These are phyloP conservation scores for Cardiospermum halicacabum DNA, from an alignment of 345 rosid genomes.

Conservation along the genomic window DNA sequence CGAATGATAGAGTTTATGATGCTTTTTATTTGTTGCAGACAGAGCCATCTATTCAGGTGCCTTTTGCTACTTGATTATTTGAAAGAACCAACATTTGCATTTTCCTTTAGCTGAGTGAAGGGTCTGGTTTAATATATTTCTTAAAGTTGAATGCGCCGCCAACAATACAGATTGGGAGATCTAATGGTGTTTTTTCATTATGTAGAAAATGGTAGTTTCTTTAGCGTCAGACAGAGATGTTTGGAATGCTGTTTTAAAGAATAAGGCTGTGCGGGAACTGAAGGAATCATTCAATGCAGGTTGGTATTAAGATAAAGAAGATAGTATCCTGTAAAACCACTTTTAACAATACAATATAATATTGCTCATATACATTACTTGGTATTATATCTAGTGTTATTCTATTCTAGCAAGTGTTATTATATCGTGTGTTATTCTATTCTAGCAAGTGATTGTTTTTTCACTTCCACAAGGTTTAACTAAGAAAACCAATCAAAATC, in stretches of 20 bases:
- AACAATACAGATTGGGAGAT: no score
- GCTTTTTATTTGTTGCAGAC: constrained; percentile 74
- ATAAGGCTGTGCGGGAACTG: constrained; percentile 71
- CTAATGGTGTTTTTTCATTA: neutral
- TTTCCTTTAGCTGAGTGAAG: neutral
- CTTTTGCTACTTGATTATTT: neutral
- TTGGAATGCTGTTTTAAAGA: constrained; percentile 84
- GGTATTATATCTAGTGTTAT: neutral
- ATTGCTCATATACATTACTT: neutral
- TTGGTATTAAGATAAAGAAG: constrained; percentile 18
- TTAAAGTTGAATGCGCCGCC: no score
- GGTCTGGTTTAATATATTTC: no score
- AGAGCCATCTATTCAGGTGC: constrained; percentile 83
- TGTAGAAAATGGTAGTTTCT: constrained; percentile 79
- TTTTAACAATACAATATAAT: neutral
- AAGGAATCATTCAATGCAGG: constrained; percentile 53
- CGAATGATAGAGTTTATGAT: constrained; percentile 50
- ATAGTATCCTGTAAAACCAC: neutral
- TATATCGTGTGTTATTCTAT: neutral
- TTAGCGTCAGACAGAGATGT: constrained; percentile 77
- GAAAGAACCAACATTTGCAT: neutral
- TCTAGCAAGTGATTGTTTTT: neutral
- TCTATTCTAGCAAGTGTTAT: neutral
- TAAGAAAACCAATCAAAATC: neutral
- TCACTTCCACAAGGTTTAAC: neutral